A percentile compares a stretch with the other conserved stretches of the same genome.
These are phyloP conservation scores for Tylopilus rubrobrunneus DNA, from an alignment of 768 basidiomycete species.

Conservation along the genomic window DNA sequence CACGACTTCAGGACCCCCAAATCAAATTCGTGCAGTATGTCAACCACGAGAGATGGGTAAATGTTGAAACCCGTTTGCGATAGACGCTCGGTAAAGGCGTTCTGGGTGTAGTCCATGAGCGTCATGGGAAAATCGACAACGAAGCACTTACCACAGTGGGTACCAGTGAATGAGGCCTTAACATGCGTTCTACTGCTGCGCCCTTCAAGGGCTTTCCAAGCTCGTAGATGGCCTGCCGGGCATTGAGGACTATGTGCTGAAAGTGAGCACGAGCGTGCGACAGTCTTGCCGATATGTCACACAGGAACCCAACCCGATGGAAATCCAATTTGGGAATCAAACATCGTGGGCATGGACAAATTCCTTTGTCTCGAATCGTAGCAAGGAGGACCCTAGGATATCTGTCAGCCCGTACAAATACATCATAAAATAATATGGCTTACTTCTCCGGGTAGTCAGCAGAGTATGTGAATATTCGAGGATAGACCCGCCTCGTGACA, in stretches of 20 bases:
- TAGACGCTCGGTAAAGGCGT: not conserved
- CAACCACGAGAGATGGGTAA: not conserved
- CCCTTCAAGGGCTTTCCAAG: not conserved
- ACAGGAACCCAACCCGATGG: not conserved
- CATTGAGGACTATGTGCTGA: not conserved
- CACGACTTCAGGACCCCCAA: not conserved
- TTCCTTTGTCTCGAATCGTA: not conserved
- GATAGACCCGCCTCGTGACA: not conserved
- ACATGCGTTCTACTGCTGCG: not conserved
- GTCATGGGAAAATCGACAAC: not conserved
- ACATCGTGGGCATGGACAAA: not conserved
- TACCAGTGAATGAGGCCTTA: not conserved
- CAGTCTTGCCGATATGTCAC: not conserved
- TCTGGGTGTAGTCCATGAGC: not conserved
- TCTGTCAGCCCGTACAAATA: too few species aligned
- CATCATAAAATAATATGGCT: too few species aligned
- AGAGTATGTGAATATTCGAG: not conserved
- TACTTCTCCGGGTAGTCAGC: not conserved
- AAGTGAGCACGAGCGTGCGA: not conserved
- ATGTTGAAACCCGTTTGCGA: not conserved
- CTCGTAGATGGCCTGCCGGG: not conserved
- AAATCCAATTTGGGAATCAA: not conserved
- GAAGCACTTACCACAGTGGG: not conserved
- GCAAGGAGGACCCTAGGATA: not conserved
- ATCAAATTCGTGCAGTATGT: not conserved